phyloP scores from a whole-genome alignment of 352 stramenopile species.

The Phytophthora kernoviae region DNA sequence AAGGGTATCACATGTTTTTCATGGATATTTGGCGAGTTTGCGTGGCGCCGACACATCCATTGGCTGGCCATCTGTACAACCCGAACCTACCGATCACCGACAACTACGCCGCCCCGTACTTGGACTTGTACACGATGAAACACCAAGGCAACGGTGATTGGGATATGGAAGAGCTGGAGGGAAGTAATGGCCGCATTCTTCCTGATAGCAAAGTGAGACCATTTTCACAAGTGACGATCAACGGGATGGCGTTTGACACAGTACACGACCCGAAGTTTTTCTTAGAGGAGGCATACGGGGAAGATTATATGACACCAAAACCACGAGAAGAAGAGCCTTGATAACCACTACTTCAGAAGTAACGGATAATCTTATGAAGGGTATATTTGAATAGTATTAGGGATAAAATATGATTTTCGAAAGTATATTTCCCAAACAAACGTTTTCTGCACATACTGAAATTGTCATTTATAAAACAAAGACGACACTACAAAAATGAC shows the following conservation, averaged over 20 bases:
- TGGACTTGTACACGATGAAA: conserved; percentile 43
- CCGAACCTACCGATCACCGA: conserved; percentile 16
- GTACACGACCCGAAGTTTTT: conserved; percentile 39
- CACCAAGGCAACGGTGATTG: conserved; percentile 6
- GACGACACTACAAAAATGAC: background rate
- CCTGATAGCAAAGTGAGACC: conserved; percentile 24
- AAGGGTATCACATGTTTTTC: conserved; percentile 62
- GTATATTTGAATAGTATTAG: background rate
- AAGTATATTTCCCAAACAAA: too few species aligned
- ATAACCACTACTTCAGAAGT: too few species aligned
- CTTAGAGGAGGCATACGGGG: conserved; percentile 37
- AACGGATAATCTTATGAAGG: too few species aligned
- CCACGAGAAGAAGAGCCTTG: conserved; percentile 6
- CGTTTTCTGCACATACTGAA: background rate
- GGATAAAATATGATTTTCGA: background rate
- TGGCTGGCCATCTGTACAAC: conserved; percentile 42
- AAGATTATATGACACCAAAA: conserved; percentile 38
- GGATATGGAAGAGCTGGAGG: conserved; percentile 31
- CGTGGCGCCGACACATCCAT: conserved; percentile 44
- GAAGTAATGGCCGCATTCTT: conserved; percentile 19
- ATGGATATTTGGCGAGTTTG: conserved; percentile 45
- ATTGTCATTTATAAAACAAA: background rate
- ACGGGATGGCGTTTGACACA: conserved; percentile 39
- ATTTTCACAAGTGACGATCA: conserved; percentile 33
- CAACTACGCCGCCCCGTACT: conserved; percentile 33